Evolutionary conservation across 2,329 filamentous ascomycete genomes (phyloP).

Genomic region (Aspergillus tamarii): DNA sequence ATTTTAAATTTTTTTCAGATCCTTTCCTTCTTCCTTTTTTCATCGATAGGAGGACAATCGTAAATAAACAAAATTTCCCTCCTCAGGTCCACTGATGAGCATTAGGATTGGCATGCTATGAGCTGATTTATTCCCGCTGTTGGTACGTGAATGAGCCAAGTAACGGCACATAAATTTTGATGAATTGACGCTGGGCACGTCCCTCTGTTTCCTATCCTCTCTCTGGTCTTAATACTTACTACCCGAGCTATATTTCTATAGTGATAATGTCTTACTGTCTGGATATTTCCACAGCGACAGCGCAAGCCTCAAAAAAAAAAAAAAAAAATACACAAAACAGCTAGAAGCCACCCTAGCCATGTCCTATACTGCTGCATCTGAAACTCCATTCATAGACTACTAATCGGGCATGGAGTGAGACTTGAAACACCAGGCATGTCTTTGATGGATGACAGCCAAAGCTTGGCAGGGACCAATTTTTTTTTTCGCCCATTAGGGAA

Average conservation of each 20-base stretch:
- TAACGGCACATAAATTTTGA: background rate
- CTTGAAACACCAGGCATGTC: background rate
- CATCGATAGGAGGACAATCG: background rate
- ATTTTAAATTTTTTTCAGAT: background rate
- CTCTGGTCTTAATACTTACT: background rate
- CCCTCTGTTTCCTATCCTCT: background rate
- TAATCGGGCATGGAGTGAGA: background rate
- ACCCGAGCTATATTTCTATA: background rate
- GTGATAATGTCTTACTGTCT: background rate
- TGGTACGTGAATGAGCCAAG: background rate
- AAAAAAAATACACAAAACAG: background rate
- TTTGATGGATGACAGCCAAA: slow-evolving; percentile 1
- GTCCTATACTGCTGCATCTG: background rate
- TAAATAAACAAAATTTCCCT: background rate
- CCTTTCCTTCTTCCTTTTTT: background rate
- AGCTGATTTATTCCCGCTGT: background rate
- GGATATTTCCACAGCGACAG: background rate
- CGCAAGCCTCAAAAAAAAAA: background rate
- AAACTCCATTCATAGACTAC: background rate
- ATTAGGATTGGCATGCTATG: background rate
- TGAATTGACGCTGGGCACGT: background rate
- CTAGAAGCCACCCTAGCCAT: background rate
- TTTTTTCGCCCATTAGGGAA: background rate
- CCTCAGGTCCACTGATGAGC: background rate
- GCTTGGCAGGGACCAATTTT: background rate